phyloP scores from a whole-genome alignment of 306 rosid species.

The Sechiopsis laciniata region DNA sequence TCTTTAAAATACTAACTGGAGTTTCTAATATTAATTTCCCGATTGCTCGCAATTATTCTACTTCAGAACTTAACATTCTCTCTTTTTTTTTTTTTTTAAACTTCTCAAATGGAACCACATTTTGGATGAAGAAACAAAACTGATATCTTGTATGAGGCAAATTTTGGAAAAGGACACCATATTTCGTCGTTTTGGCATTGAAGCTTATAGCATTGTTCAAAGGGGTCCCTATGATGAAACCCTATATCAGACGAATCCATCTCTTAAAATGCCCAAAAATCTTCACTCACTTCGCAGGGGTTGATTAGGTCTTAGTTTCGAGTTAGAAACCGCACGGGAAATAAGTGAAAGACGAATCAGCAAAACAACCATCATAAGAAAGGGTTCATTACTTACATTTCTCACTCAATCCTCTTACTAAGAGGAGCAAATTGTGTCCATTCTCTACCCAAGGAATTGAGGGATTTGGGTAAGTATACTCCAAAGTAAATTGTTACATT shows the following conservation, averaged over 20 bases:
- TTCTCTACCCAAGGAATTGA: constrained; percentile 27
- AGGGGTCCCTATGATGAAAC: not conserved
- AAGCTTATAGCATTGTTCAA: not conserved
- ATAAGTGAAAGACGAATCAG: not conserved
- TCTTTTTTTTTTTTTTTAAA: not conserved
- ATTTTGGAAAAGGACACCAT: not conserved
- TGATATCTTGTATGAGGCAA: not conserved
- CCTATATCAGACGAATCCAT: not conserved
- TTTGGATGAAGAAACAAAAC: not conserved
- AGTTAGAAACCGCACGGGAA: too few relatives aligned
- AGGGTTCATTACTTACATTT: constrained; percentile 18
- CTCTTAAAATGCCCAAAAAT: not conserved
- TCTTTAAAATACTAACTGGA: not conserved
- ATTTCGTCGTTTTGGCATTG: not conserved
- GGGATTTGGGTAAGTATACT: constrained; percentile 35
- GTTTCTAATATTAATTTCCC: not conserved
- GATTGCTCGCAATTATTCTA: too few relatives aligned
- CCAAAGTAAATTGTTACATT: constrained; percentile 26
- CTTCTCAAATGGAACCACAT: not conserved
- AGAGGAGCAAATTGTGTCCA: constrained; percentile 30
- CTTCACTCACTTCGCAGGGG: not conserved
- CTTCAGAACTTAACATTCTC: too few relatives aligned
- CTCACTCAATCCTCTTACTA: constrained; percentile 7
- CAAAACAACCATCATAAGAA: constrained; percentile 10
- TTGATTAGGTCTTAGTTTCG: not conserved